Evolutionary conservation across 2,329 filamentous ascomycete genomes (phyloP).

Genomic region (Fonsecaea nubica): DNA sequence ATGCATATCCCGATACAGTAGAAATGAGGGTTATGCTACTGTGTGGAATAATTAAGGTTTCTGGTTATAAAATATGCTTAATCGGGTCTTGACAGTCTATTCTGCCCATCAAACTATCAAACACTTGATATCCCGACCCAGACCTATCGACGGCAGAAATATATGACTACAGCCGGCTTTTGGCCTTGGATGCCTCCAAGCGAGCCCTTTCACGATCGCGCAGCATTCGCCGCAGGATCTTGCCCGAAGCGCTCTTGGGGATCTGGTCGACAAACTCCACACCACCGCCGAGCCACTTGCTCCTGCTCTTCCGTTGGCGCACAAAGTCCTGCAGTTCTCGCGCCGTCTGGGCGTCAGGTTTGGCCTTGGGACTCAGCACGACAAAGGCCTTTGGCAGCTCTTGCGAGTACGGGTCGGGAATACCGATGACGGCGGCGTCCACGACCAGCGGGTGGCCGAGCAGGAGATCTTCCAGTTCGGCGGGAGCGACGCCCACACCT

Average conservation of each 20-base stretch:
- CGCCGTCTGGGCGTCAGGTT: constrained; percentile 37
- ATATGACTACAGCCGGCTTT: not conserved
- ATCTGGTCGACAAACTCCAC: constrained; percentile 43
- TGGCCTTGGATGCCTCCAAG: not conserved
- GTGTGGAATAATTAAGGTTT: too few relatives aligned
- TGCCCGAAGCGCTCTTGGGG: constrained; percentile 49
- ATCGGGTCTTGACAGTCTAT: too few relatives aligned
- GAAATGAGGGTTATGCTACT: too few relatives aligned
- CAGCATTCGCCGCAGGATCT: constrained; percentile 47
- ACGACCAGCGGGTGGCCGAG: constrained; percentile 63
- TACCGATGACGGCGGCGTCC: constrained; percentile 63
- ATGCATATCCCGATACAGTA: too few relatives aligned
- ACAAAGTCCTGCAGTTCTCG: constrained; percentile 64
- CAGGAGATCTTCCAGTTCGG: constrained; percentile 68
- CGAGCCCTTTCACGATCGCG: constrained; percentile 39
- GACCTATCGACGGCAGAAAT: too few relatives aligned
- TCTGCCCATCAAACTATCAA: too few relatives aligned
- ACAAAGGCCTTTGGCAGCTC: constrained; percentile 66
- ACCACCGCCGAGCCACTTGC: constrained; percentile 48
- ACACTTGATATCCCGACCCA: too few relatives aligned
- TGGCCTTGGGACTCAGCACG: constrained; percentile 46
- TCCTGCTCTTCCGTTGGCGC: constrained; percentile 67
- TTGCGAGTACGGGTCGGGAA: constrained; percentile 62
- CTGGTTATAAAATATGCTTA: too few relatives aligned
- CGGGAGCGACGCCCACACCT: constrained; percentile 67